Conservation (phyloP, 495 filamentous ascomycete genomes). For the Xylaria bambusicola region DNA sequence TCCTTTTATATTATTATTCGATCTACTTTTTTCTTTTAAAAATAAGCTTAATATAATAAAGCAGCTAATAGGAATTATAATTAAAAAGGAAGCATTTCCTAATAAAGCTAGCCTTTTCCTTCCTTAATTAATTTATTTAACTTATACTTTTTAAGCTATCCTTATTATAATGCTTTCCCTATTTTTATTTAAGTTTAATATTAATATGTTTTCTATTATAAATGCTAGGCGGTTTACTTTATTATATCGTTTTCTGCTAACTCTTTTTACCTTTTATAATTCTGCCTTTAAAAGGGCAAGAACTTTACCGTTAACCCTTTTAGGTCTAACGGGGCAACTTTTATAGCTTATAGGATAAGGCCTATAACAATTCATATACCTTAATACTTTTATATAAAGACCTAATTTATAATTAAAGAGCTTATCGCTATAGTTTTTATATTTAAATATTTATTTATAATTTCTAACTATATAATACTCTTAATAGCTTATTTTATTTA, state of each 20-base stretch:
- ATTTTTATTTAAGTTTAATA: constrained; percentile 1
- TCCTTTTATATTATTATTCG: too few species aligned
- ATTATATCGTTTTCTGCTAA: background rate
- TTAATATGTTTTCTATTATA: background rate
- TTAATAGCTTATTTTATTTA: background rate
- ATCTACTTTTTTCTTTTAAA: too few species aligned
- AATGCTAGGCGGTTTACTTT: background rate
- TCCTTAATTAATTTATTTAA: too few species aligned
- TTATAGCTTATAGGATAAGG: background rate
- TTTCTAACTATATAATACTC: background rate
- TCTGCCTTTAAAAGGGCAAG: background rate
- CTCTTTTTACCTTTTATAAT: background rate
- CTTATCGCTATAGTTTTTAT: background rate
- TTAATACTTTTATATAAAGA: background rate
- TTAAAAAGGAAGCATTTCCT: too few species aligned
- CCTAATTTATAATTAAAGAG: background rate
- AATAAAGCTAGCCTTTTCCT: too few species aligned
- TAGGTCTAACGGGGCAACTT: background rate
- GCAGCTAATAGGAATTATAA: too few species aligned
- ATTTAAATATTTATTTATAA: background rate
- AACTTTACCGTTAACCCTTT: background rate
- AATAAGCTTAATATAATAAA: too few species aligned
- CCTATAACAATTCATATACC: background rate
- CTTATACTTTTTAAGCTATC: background rate
- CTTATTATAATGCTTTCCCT: background rate